A percentile compares a stretch with the other conserved stretches of the same genome.
These are phyloP conservation scores for Phytophthora macrochlamydospora DNA, from an alignment of 352 stramenopile genomes.

Conservation along the genomic window DNA sequence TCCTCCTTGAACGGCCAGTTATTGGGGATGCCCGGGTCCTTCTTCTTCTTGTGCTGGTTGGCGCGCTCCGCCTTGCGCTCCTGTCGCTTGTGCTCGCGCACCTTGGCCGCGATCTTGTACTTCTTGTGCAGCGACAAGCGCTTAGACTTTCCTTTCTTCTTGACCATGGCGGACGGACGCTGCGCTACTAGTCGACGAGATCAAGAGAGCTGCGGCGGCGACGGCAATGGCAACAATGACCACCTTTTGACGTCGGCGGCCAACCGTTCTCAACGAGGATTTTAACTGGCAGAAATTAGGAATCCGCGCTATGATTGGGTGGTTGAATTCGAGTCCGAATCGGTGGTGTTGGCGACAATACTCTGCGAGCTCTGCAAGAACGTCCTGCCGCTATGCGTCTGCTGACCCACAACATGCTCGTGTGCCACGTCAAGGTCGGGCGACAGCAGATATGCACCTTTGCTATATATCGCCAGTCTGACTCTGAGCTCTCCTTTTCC, in stretches of 20 bases:
- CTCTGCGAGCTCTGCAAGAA: background rate
- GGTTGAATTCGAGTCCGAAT: conserved; percentile 4
- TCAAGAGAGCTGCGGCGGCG: too few relatives aligned
- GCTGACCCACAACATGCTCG: conserved; percentile 89
- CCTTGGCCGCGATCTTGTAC: conserved; percentile 96
- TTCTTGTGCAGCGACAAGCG: conserved; percentile 98
- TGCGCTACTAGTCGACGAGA: too few relatives aligned
- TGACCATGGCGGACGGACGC: conserved; percentile 89
- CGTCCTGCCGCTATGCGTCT: conserved; percentile 61
- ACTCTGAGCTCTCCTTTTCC: conserved; percentile 2
- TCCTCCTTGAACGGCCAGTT: conserved; percentile 99
- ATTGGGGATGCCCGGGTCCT: conserved; percentile 98
- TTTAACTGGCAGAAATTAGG: conserved; percentile 35
- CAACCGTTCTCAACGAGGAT: conserved; percentile 33
- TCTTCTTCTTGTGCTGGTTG: conserved; percentile 93
- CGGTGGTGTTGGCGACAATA: background rate
- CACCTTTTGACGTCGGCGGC: conserved; percentile 10
- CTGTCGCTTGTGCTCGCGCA: conserved; percentile 95
- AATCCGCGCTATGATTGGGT: conserved; percentile 2
- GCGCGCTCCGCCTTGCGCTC: conserved; percentile 93
- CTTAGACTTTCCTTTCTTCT: conserved; percentile 99
- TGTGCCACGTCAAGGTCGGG: conserved; percentile 83
- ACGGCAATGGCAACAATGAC: conserved; percentile 4
- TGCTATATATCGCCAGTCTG: background rate
- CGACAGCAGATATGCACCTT: background rate